A percentile compares a stretch with the other conserved stretches of the same genome.
phyloP scores from a whole-genome alignment of 2,329 filamentous ascomycete species.

The Ceratocystis smalleyi region DNA sequence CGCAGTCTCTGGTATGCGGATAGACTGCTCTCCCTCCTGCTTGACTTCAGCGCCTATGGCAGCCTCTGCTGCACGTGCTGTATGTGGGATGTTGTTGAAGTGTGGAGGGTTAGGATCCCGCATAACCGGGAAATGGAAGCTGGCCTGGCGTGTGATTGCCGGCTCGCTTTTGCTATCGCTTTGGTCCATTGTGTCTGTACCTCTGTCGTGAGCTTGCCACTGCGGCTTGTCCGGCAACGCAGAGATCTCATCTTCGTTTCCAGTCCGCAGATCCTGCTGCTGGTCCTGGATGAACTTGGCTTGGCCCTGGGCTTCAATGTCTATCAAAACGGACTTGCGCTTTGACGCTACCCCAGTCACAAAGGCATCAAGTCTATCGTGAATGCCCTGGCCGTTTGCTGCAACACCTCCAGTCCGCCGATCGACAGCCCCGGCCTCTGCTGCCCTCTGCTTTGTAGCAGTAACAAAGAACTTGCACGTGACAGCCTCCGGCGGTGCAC shows the following conservation, averaged over 20 bases:
- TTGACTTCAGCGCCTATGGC: conserved; percentile 6
- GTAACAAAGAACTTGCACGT: conserved; percentile 94
- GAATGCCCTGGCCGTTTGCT: conserved; percentile 53
- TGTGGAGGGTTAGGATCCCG: conserved; percentile 36
- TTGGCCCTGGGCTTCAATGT: conserved; percentile 66
- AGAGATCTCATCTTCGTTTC: conserved; percentile 73
- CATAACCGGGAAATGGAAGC: conserved; percentile 45
- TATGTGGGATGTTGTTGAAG: conserved; percentile 41
- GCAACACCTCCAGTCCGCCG: conserved; percentile 31
- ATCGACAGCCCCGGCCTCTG: conserved; percentile 20
- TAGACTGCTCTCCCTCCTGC: conserved; percentile 21
- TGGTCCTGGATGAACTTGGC: conserved; percentile 64
- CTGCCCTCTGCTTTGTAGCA: conserved; percentile 38
- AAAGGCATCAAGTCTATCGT: conserved; percentile 76
- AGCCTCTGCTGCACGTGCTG: conserved; percentile 19
- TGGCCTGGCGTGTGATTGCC: conserved; percentile 24
- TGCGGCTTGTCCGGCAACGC: conserved; percentile 51
- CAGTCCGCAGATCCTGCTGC: conserved; percentile 58
- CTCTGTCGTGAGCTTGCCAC: neutral
- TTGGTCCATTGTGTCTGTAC: neutral
- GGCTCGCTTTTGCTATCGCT: neutral
- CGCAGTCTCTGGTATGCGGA: conserved; percentile 39
- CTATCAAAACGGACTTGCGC: conserved; percentile 68
- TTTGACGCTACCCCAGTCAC: conserved; percentile 78
- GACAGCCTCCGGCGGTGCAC: conserved; percentile 72